Base-by-base conservation (phyloP, 2,329 filamentous ascomycete genomes). In the Hypoxylon sp. region DNA sequence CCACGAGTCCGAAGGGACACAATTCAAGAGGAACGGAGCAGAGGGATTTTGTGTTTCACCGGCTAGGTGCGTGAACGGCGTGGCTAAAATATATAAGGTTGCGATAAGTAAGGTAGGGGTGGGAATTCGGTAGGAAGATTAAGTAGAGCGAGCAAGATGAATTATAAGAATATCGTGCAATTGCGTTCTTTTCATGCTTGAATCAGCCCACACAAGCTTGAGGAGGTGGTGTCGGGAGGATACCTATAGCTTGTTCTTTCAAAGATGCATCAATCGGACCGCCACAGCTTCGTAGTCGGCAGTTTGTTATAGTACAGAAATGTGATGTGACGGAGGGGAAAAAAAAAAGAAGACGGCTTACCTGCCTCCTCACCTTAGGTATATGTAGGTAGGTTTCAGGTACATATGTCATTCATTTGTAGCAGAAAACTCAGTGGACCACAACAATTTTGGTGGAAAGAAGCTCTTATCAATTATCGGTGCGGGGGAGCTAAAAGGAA, bases 391-490 rank as follows among this genome's bases (percentile, higher is more conserved):
- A 10, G 25, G 5, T 28, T 28, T 28, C 25, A 38, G 34, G 51
- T 46, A 46, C 49, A 11, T 60, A 60, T 66, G 60, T 63, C 45
- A 67, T 67, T 51, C 6, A 34, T 50, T 17, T 17, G 19, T 14
- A 28, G 19, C 17, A 28, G 28, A 49, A 41, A 60, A 45, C 2
- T 13, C 17, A 21, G 38, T 43, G 38, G n/a, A 55, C 38, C n/a
- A 56, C 28, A 46, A 43, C 36, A 55, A 63, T 49, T 67, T 58
- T 45, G 17, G 30, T 45, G 38, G 48, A 50, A 59, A 21, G 56
- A 70, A 70, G 68, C 68, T 70, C 68, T 70, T 70, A 70, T 70
- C 68, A 63, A 56, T 56, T 70, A 70, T 70, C 68, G 23, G 48
- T 63, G 68, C 62, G 65, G 68, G 66, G 64, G 36, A 67, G 62